Base-by-base conservation (phyloP, 345 rosid species). In the Populus davidiana region DNA sequence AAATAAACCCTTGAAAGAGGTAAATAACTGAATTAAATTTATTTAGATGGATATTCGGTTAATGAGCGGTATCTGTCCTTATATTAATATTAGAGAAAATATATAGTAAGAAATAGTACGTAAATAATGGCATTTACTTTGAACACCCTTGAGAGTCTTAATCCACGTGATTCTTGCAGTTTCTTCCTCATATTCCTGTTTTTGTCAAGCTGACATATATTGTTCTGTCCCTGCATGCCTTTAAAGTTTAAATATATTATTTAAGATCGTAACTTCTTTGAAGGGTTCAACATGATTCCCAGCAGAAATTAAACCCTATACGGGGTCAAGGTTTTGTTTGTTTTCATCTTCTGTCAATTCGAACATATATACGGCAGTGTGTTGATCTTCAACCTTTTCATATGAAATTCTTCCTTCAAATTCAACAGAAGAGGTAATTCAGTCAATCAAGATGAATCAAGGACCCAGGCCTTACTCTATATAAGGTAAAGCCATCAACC, bases 371-470 rank as follows among this genome's bases (percentile, higher is more conserved):
- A 38, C 43, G 67, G 33, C 25, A 7, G 27, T 29, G 8, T 11
- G 21, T 11, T 14, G 6, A 6, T 31, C 0, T 59, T 79, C 82
- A 65, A 68, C 68, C 18, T 8, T 52, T 66, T 59, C 47, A 69
- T 16, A 27, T 66, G 10, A 2, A 2, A 41, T 41, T 31, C 62
- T 65, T 54, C 39, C 23, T 27, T 41, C 71, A 35, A 27, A 79
- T 67, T 73, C 77, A 73, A 67, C 81, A 54, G 14, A 21, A 52
- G 43, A 67, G 73, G 77, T 79, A 39, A 73, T 27, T 73, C 27
- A 56, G 29, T 56, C 63, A 67, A 67, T 20, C 13, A 67, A 35
- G 39, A 16, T 66, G 33, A 20, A 52, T 52, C 21, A 56, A 0
- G 13, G 63, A 21, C 27, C 63, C n/a, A 17, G 9, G 9, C 0